Evolutionary conservation across 805 yeast species (phyloP), one percentile per base, ranked within the genome.

Genomic region (Brettanomyces sp.): DNA sequence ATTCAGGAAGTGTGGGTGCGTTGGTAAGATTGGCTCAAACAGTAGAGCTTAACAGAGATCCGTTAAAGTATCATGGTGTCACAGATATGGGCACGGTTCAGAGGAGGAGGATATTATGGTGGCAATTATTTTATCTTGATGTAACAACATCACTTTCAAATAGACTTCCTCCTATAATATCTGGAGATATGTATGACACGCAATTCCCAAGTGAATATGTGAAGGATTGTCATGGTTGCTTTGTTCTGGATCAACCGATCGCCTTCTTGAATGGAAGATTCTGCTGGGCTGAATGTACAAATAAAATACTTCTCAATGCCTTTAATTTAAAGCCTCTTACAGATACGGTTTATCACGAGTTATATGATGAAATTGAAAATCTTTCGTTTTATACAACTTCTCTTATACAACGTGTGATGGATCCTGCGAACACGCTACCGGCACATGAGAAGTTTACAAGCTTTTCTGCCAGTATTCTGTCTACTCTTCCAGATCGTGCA

Each of bases 81-180:
- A 65, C 69, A 3, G 75, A 77, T 49, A 63, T 68, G 56, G 70
- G 68, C 44, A 65, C 70, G 22, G 70, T 79, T 5, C 79, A 76
- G 49, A 65, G 71, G 42, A 66, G 81, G 57, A 66, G 85, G 56
- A 56, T 77, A 45, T 56, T 80, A 13, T 80, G 85, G 84, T 80
- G 84, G 84, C 79, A 77, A 36, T 74, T 80, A 6, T 77, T 78
- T 49, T 76, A 77, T 25, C 59, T 80, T 49, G 86, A 80, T 56
- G 70, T 76, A 3, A 66, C 76, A 48, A 74, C 79, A 7, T 71
- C 82, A 36, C 71, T 77, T 47, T 77, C 78, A 50, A 74, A 74
- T 42, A 70, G 78, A 55, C 58, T 76, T 32, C 72, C 78, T 0
- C 85, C 84, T 1, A 67, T 75, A 33, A 74, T 80, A 47, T 63